Evolutionary conservation across 2,329 filamentous ascomycete genomes (phyloP).

Genomic region (Bipolaris sorokiniana): DNA sequence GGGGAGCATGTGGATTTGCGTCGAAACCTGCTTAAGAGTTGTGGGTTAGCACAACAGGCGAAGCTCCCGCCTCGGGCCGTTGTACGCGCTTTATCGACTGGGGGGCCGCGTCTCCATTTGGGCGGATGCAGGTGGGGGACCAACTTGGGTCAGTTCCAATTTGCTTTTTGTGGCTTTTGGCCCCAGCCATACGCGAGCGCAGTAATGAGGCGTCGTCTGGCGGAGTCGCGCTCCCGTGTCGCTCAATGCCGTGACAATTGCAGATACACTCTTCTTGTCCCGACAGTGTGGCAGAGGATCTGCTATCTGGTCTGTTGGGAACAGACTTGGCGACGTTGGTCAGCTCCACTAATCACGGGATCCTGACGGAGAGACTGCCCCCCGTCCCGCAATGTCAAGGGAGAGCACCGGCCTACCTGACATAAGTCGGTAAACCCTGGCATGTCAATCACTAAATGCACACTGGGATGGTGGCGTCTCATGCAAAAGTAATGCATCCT

Average conservation of each 20-base stretch:
- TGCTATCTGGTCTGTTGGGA: not conserved
- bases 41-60: not conserved
- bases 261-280: not conserved
- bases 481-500: constrained; percentile 1
- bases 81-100: constrained; percentile 1
- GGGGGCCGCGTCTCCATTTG: not conserved
- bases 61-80: constrained; percentile 4
- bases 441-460: not conserved
- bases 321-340: not conserved
- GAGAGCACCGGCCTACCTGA: not conserved
- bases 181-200: not conserved
- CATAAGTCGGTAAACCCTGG: not conserved
- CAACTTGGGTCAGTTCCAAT: not conserved
- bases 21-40: not conserved
- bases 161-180: not conserved
- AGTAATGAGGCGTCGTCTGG: not conserved
- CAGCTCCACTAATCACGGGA: not conserved
- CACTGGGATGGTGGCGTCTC: not conserved
- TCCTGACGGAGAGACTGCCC: not conserved
- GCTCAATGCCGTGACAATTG: not conserved
- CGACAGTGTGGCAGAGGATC: not conserved
- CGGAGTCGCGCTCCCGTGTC: not conserved
- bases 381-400: not conserved
- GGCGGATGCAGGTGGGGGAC: not conserved
- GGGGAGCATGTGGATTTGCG: not conserved